phyloP scores from a whole-genome alignment of 305 asterid species.

The Nicotiana rustica region DNA sequence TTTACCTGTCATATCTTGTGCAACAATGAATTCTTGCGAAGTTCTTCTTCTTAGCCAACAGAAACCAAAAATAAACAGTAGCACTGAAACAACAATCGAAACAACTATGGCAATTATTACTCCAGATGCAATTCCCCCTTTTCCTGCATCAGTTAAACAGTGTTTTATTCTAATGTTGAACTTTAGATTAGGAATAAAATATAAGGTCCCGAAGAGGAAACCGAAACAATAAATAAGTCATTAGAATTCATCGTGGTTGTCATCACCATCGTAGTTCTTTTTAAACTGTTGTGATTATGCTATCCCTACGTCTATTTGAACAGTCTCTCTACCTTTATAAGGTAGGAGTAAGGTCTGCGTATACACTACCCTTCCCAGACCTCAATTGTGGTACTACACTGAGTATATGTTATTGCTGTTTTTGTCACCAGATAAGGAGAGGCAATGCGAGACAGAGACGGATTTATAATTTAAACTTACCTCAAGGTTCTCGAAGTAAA shows the following conservation, averaged over 20 bases:
- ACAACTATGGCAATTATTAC: constrained; percentile 26
- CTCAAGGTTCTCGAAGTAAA: too few species aligned
- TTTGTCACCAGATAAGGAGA: too few species aligned
- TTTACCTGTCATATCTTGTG: constrained; percentile 20
- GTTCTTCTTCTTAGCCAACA: constrained; percentile 11
- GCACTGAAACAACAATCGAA: background rate
- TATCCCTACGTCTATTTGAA: too few species aligned
- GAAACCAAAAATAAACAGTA: background rate
- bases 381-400: too few species aligned
- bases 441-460: too few species aligned
- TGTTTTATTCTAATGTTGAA: background rate
- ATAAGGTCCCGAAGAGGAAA: background rate
- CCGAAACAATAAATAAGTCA: background rate
- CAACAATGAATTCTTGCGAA: background rate
- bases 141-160: background rate
- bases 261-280: too few species aligned
- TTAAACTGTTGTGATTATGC: too few species aligned
- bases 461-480: too few species aligned
- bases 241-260: background rate
- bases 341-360: too few species aligned
- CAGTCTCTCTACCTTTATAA: too few species aligned
- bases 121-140: constrained; percentile 1
- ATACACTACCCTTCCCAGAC: too few species aligned
- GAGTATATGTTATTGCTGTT: too few species aligned
- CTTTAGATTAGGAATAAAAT: background rate